Percentiles rank a stretch among this genome's conserved stretches.
phyloP scores from a whole-genome alignment of 306 rosid genomes.

The Cucurbita moschata region DNA sequence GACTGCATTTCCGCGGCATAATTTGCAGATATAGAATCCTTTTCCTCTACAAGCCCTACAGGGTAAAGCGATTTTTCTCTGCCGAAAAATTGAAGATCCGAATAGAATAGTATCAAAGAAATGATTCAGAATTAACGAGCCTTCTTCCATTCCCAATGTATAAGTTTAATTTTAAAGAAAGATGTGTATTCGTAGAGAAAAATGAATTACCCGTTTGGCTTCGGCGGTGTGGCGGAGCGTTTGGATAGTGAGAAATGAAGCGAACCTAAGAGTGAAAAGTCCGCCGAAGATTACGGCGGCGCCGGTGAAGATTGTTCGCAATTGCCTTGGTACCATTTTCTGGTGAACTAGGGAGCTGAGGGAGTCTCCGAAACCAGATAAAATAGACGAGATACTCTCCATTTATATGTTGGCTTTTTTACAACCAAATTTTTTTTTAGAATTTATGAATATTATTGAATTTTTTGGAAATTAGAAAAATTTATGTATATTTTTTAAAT shows the following conservation, averaged over 20 bases:
- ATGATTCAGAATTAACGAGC: not conserved
- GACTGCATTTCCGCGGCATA: conserved; percentile 63
- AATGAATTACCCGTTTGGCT: conserved; percentile 47
- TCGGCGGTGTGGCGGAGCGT: conserved; percentile 35
- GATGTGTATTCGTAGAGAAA: not conserved
- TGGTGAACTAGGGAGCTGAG: not conserved
- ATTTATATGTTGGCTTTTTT: too few species aligned
- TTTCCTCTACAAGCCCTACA: conserved; percentile 65
- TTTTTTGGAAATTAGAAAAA: too few species aligned
- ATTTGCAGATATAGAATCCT: conserved; percentile 74
- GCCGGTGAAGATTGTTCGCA: conserved; percentile 25
- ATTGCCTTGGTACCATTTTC: conserved; percentile 26
- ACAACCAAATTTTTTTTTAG: too few species aligned
- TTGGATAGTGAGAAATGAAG: conserved; percentile 45
- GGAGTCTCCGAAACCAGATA: not conserved
- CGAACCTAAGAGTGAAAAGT: conserved; percentile 39
- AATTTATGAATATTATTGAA: too few species aligned
- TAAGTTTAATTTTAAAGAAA: not conserved
- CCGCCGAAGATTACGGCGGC: conserved; percentile 51
- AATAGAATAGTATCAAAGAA: not conserved
- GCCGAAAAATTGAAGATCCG: not conserved
- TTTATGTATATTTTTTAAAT: too few species aligned
- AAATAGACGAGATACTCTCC: not conserved
- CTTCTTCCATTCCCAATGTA: not conserved
- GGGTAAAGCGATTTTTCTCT: conserved; percentile 51